A percentile compares a stretch with the other conserved stretches of the same genome.
phyloP scores from a whole-genome alignment of 768 basidiomycete genomes.

The Coprinopsis sp. region DNA sequence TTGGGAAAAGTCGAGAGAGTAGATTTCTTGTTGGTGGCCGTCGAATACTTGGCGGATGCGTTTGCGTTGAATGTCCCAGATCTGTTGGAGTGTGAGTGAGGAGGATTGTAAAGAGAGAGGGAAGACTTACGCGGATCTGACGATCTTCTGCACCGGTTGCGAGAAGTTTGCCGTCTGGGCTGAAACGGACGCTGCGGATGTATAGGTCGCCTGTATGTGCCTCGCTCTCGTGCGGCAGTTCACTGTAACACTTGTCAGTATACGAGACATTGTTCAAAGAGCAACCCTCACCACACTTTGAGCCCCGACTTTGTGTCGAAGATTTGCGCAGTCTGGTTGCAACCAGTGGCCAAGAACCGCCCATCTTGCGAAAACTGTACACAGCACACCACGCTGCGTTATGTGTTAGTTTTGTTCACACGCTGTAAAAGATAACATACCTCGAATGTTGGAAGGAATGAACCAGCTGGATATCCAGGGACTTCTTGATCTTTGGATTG shows the following conservation, averaged over 20 bases:
- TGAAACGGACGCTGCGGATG: conserved; percentile 75
- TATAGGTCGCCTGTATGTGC: conserved; percentile 27
- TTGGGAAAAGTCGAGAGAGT: conserved; percentile 87
- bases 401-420: background rate
- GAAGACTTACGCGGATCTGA: conserved; percentile 74
- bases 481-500: conserved; percentile 68
- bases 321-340: conserved; percentile 93
- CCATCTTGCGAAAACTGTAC: conserved; percentile 94
- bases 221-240: conserved; percentile 27
- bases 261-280: background rate
- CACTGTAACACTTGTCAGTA: conserved; percentile 12
- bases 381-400: conserved; percentile 63
- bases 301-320: conserved; percentile 86
- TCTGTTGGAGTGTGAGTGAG: conserved; percentile 28
- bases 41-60: conserved; percentile 69
- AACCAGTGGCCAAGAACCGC: conserved; percentile 89
- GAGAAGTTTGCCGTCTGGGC: conserved; percentile 86
- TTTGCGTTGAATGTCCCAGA: conserved; percentile 84
- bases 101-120: conserved; percentile 33
- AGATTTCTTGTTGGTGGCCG: conserved; percentile 89
- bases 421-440: conserved; percentile 34
- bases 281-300: conserved; percentile 67
- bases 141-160: conserved; percentile 97
- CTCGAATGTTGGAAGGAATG: conserved; percentile 83
- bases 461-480: conserved; percentile 68